A percentile compares a stretch with the other conserved stretches of the same genome.
Evolutionary conservation across 1,284 basidiomycete species (phyloP).

Genomic region (Cystobasidiaceae sp.): DNA sequence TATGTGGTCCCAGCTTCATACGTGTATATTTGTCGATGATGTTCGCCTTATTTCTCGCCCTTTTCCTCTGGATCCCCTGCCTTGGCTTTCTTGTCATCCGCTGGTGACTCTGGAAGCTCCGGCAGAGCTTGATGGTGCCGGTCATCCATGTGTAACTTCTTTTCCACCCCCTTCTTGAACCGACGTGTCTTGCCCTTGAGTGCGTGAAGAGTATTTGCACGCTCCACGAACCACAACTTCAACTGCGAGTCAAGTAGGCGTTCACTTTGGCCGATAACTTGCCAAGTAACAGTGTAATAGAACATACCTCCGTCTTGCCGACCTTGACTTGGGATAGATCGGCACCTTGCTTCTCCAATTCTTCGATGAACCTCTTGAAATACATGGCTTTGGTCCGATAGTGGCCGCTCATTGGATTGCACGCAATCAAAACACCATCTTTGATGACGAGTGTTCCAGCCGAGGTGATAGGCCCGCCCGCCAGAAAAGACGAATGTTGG

Average conservation of each 20-base stretch:
- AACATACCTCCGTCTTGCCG: slow-evolving; percentile 16
- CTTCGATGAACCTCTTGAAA: slow-evolving; percentile 37
- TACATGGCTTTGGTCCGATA: slow-evolving; percentile 51
- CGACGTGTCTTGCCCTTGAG: slow-evolving; percentile 22
- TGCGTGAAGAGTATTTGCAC: slow-evolving; percentile 19
- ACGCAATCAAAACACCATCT: slow-evolving; percentile 58
- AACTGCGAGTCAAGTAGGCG: not conserved
- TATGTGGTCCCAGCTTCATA: too few species aligned
- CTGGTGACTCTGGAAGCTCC: too few species aligned
- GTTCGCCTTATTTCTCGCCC: not conserved
- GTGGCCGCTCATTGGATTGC: slow-evolving; percentile 65
- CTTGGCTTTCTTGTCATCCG: not conserved
- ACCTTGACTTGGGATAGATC: slow-evolving; percentile 51
- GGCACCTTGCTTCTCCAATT: slow-evolving; percentile 56
- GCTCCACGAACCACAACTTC: slow-evolving; percentile 28
- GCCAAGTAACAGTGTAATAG: not conserved
- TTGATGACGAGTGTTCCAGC: slow-evolving; percentile 61
- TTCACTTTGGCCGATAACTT: not conserved
- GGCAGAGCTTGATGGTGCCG: not conserved
- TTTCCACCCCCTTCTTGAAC: slow-evolving; percentile 9
- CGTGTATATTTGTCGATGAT: too few species aligned
- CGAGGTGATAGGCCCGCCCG: slow-evolving; percentile 53
- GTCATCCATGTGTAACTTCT: slow-evolving; percentile 19
- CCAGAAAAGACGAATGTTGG: slow-evolving; percentile 64
- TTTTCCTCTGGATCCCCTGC: not conserved